Evolutionary conservation across 1,284 basidiomycete genomes (phyloP).

Genomic region (Rhodotorula sp.): DNA sequence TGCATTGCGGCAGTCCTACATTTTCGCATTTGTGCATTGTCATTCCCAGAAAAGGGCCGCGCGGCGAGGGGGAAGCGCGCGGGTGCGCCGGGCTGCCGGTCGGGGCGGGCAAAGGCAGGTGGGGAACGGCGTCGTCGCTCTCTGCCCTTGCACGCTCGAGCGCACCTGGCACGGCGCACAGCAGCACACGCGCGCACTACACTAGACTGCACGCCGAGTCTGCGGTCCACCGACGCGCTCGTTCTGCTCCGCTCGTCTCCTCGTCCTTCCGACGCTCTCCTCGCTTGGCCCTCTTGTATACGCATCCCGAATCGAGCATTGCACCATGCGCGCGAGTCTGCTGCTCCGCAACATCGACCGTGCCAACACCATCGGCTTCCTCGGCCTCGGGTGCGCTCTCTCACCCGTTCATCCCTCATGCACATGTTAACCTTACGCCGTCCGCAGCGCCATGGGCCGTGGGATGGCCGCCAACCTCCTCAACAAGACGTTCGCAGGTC

Average conservation of each 20-base stretch:
- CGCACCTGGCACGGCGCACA: no score
- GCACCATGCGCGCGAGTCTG: conserved; percentile 22
- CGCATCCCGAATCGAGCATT: background rate
- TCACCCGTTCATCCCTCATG: background rate
- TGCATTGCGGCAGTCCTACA: no score
- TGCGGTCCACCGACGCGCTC: no score
- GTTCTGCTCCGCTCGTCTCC: background rate
- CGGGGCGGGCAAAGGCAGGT: no score
- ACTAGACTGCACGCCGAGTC: no score
- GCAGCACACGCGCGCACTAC: no score
- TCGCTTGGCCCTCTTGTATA: background rate
- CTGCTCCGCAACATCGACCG: conserved; percentile 48
- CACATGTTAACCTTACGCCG: background rate
- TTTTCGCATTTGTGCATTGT: no score
- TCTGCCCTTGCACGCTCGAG: no score
- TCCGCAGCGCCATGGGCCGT: conserved; percentile 62
- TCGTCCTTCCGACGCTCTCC: background rate
- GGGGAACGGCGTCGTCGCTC: no score
- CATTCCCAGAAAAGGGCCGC: no score
- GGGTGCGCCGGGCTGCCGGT: no score
- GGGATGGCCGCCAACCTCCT: conserved; percentile 77
- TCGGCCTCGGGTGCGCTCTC: conserved; percentile 65
- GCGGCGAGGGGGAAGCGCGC: no score
- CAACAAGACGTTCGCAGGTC: conserved; percentile 42
- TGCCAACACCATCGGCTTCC: conserved; percentile 65